Evolutionary conservation across 2,329 filamentous ascomycete genomes (phyloP).

Genomic region (Pestalotiopsis sp.): DNA sequence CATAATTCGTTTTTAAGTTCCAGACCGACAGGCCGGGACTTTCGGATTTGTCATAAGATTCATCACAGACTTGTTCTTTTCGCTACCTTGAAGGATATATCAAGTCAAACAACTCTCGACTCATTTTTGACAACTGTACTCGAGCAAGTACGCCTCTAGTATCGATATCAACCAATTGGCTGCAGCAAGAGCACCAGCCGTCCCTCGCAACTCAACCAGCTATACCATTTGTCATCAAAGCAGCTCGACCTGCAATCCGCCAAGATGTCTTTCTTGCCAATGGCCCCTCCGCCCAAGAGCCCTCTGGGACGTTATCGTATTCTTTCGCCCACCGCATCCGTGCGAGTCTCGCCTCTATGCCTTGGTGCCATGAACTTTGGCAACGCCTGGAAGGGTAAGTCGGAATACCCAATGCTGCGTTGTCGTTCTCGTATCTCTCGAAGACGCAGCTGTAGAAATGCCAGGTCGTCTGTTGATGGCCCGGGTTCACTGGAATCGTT

Average conservation of each 20-base stretch:
- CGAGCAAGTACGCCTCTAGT: too few species aligned
- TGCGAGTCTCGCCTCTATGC: constrained; percentile 69
- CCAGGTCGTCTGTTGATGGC: too few species aligned
- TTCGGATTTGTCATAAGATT: background rate
- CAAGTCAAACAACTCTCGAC: background rate
- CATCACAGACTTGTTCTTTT: background rate
- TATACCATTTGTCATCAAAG: background rate
- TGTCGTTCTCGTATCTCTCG: background rate
- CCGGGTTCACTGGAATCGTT: too few species aligned
- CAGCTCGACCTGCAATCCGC: background rate
- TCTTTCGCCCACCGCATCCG: constrained; percentile 65
- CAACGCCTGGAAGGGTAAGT: constrained; percentile 46
- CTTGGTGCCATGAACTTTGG: constrained; percentile 64
- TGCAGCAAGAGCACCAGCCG: background rate
- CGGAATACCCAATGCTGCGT: background rate
- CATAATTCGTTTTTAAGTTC: background rate
- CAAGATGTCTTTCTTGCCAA: constrained; percentile 10
- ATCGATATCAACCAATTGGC: too few species aligned
- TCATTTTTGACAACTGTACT: background rate
- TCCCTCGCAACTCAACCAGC: background rate
- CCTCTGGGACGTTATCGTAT: constrained; percentile 67
- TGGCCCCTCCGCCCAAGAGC: constrained; percentile 55
- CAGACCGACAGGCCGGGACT: background rate
- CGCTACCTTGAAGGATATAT: background rate
- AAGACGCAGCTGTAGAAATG: background rate